phyloP scores from a whole-genome alignment of 768 basidiomycete genomes.

The Mycena pura region DNA sequence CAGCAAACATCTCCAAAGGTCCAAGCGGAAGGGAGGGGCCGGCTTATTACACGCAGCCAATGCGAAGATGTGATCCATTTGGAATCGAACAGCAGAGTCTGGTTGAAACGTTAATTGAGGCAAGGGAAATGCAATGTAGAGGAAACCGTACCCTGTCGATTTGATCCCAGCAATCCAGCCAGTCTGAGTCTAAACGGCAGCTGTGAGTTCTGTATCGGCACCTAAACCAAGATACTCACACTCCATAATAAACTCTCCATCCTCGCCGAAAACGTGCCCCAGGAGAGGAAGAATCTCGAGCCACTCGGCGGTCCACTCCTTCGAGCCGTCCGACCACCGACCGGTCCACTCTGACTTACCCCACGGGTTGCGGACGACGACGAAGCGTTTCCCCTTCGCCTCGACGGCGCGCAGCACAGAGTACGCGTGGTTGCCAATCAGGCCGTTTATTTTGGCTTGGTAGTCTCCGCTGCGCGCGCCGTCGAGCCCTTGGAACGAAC shows the following conservation, averaged over 20 bases:
- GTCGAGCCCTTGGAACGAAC: conserved; percentile 31
- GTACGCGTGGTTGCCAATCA: conserved; percentile 53
- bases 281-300: conserved; percentile 47
- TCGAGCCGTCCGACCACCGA: conserved; percentile 60
- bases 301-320: conserved; percentile 63
- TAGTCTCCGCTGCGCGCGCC: conserved; percentile 31
- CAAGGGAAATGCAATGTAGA: background rate
- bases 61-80: conserved; percentile 33
- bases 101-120: background rate
- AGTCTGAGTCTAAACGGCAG: conserved; percentile 16
- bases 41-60: conserved; percentile 31
- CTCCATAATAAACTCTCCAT: conserved; percentile 65
- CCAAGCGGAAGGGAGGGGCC: conserved; percentile 30
- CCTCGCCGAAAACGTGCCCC: conserved; percentile 54
- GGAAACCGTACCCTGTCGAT: conserved; percentile 1
- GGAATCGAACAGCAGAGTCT: conserved; percentile 31
- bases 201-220: no score
- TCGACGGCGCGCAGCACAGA: conserved; percentile 56
- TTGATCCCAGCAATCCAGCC: conserved; percentile 14
- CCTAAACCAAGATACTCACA: conserved; percentile 35
- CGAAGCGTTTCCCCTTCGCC: conserved; percentile 53
- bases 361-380: conserved; percentile 62
- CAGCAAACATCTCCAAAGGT: conserved; percentile 37
- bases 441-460: conserved; percentile 38
- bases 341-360: conserved; percentile 57